Percentiles rank a stretch among this genome's conserved stretches.
Evolutionary conservation across 2,329 filamentous ascomycete genomes (phyloP).

Genomic region (Exophiala sp.): DNA sequence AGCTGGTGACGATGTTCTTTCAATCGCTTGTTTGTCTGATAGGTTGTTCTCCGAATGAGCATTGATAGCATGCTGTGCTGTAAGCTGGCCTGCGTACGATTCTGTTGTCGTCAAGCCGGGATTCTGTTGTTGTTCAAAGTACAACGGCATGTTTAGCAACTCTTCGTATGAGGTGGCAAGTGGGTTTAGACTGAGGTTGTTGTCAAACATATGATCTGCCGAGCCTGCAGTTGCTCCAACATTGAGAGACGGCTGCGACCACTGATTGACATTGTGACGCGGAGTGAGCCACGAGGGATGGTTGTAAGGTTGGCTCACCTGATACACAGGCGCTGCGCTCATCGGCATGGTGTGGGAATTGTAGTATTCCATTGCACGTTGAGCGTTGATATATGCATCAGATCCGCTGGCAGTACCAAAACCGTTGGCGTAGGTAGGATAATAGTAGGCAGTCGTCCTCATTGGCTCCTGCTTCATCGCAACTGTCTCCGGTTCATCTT

Average conservation of each 20-base stretch:
- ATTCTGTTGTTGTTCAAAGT: constrained; percentile 4
- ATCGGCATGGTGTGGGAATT: background rate
- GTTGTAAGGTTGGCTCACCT: background rate
- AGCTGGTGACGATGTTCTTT: background rate
- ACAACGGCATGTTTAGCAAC: constrained; percentile 20
- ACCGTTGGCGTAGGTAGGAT: background rate
- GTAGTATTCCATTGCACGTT: background rate
- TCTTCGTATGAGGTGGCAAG: constrained; percentile 18
- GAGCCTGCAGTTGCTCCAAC: background rate
- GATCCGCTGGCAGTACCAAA: background rate
- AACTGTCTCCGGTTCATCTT: background rate
- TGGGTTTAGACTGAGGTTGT: constrained; percentile 11
- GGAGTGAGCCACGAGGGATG: background rate
- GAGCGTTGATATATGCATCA: background rate
- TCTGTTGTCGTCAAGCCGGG: background rate
- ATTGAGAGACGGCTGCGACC: background rate
- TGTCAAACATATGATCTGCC: background rate
- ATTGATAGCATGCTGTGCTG: background rate
- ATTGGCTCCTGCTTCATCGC: background rate
- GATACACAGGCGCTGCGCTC: background rate
- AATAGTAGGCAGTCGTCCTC: background rate
- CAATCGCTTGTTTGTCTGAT: background rate
- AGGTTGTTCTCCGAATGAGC: background rate
- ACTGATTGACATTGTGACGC: constrained; percentile 6
- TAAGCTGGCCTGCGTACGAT: background rate